Evolutionary conservation across 2,329 filamentous ascomycete species (phyloP).

Genomic region (Boeremia lycopersici): DNA sequence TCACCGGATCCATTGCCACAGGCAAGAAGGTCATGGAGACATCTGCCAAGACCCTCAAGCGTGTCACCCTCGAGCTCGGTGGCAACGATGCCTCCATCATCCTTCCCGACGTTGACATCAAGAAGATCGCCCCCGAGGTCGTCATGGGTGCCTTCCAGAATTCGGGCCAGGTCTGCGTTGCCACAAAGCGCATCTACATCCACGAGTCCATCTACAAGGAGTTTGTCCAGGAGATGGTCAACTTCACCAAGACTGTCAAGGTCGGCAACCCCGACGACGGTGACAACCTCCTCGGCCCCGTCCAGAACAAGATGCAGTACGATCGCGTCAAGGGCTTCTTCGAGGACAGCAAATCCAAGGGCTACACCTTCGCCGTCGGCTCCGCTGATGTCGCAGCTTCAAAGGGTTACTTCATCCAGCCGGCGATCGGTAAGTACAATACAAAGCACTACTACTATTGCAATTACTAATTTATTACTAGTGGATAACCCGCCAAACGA

Average conservation of each 20-base stretch:
- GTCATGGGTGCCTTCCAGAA: conserved; percentile 61
- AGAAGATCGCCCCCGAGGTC: conserved; percentile 56
- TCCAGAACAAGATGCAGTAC: conserved; percentile 71
- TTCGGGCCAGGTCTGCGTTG: conserved; percentile 57
- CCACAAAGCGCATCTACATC: conserved; percentile 47
- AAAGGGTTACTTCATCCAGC: conserved; percentile 64
- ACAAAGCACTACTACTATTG: neutral
- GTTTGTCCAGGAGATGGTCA: conserved; percentile 50
- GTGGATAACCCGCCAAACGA: conserved; percentile 64
- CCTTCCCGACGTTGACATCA: conserved; percentile 62
- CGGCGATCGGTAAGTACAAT: conserved; percentile 54
- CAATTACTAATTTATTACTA: neutral
- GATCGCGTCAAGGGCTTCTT: conserved; percentile 64
- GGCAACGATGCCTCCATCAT: conserved; percentile 68
- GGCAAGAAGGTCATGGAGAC: conserved; percentile 66
- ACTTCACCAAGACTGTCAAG: conserved; percentile 53
- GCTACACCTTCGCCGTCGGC: conserved; percentile 61
- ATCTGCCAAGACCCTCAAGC: conserved; percentile 64
- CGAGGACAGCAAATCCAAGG: conserved; percentile 60
- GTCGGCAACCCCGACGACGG: conserved; percentile 49
- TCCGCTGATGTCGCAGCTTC: conserved; percentile 38
- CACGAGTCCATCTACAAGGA: conserved; percentile 48
- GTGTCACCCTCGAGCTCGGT: conserved; percentile 66
- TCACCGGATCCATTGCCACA: conserved; percentile 66
- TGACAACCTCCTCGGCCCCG: conserved; percentile 61